Evolutionary conservation across 2,329 filamentous ascomycete genomes (phyloP).

Genomic region (Microdochium trichocladiopsis): DNA sequence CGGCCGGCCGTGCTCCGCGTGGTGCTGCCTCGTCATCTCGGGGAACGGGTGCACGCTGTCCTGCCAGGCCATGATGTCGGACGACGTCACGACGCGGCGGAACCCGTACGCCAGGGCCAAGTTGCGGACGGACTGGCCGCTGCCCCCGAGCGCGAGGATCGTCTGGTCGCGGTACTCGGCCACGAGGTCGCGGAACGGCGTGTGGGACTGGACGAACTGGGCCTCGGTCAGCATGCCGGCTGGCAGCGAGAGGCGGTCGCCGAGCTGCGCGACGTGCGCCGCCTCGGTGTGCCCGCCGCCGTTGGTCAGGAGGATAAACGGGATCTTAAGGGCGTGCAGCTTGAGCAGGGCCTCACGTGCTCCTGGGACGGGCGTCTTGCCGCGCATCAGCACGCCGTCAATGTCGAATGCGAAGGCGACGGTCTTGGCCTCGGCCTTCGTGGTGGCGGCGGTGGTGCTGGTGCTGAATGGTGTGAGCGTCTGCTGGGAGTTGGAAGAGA

Average conservation of each 20-base stretch:
- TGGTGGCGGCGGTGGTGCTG: too few species aligned
- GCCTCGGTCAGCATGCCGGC: slow-evolving; percentile 25
- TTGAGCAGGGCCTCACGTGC: slow-evolving; percentile 51
- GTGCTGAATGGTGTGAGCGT: too few species aligned
- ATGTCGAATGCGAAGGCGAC: slow-evolving; percentile 29
- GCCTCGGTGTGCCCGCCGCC: slow-evolving; percentile 63
- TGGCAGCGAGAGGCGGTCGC: slow-evolving; percentile 36
- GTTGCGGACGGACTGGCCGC: slow-evolving; percentile 21
- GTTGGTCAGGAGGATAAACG: slow-evolving; percentile 70
- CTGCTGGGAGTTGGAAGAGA: too few species aligned
- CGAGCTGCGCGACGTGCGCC: slow-evolving; percentile 53
- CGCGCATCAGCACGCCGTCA: slow-evolving; percentile 64
- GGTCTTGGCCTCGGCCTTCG: neutral
- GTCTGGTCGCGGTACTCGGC: slow-evolving; percentile 38
- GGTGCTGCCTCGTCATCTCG: slow-evolving; percentile 25
- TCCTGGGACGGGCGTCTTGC: slow-evolving; percentile 53
- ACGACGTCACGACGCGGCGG: slow-evolving; percentile 26
- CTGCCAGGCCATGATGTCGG: slow-evolving; percentile 18
- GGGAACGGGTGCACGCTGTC: slow-evolving; percentile 22
- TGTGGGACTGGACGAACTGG: slow-evolving; percentile 67
- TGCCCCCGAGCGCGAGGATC: slow-evolving; percentile 46
- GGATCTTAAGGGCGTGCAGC: slow-evolving; percentile 54
- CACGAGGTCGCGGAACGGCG: slow-evolving; percentile 58
- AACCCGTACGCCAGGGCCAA: slow-evolving; percentile 24
- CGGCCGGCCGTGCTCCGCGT: slow-evolving; percentile 29